A percentile compares a stretch with the other conserved stretches of the same genome.
phyloP scores from a whole-genome alignment of 108 stramenopile genomes.

The Fistulifera pelliculosa region DNA sequence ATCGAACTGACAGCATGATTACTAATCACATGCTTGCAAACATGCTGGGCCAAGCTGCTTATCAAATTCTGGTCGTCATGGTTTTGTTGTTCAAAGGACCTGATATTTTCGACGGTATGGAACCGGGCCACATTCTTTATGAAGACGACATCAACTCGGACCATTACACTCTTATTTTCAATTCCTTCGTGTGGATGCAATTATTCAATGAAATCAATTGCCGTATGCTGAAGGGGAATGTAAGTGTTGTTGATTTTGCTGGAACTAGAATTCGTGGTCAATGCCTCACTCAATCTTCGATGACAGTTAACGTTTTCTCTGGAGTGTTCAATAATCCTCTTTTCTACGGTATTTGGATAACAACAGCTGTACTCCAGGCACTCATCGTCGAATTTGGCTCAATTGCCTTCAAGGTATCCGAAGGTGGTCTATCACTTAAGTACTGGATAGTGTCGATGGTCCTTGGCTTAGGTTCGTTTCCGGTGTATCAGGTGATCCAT shows the following conservation, averaged over 20 bases:
- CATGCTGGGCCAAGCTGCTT: conserved; percentile 81
- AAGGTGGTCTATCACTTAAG: conserved; percentile 39
- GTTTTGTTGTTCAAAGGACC: conserved; percentile 62
- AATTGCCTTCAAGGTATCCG: conserved; percentile 52
- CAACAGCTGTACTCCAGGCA: conserved; percentile 80
- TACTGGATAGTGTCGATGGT: conserved; percentile 41
- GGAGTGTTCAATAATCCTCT: conserved; percentile 72
- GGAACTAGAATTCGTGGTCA: neutral
- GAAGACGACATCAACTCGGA: conserved; percentile 40
- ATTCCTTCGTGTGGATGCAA: conserved; percentile 96
- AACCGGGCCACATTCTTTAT: conserved; percentile 42
- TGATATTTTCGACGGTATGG: conserved; percentile 31
- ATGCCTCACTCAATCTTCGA: conserved; percentile 3
- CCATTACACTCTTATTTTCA: conserved; percentile 93
- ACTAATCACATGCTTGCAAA: conserved; percentile 84
- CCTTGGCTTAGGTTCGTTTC: conserved; percentile 48
- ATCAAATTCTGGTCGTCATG: conserved; percentile 76
- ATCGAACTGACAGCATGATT: conserved; percentile 74
- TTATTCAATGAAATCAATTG: conserved; percentile 97
- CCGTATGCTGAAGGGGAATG: conserved; percentile 69
- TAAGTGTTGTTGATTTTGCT: conserved; percentile 15
- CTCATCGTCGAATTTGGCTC: conserved; percentile 90
- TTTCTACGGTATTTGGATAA: conserved; percentile 72
- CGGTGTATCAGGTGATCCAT: conserved; percentile 55
- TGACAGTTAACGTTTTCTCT: conserved; percentile 64